These are phyloP conservation scores for barrel medic (Medicago truncatula) DNA, from an alignment of 306 rosid genomes.

Conservation along the genomic window DNA sequence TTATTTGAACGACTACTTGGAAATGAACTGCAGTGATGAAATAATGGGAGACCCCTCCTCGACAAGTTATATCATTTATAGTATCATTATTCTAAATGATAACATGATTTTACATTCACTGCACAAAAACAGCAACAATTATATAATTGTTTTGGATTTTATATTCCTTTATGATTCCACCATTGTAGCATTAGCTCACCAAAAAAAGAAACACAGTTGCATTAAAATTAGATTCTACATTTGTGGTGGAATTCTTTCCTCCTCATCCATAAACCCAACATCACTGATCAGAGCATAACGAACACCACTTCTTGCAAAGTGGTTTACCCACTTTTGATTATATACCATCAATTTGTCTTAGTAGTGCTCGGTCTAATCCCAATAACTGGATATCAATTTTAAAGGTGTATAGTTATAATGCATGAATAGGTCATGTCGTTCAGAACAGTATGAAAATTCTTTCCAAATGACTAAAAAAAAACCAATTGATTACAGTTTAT, in stretches of 20 bases:
- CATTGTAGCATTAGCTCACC: background rate
- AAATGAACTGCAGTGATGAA: background rate
- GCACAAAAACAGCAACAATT: background rate
- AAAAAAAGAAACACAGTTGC: background rate
- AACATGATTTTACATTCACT: background rate
- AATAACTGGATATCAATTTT: background rate
- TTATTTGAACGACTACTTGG: background rate
- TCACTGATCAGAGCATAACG: conserved; percentile 41
- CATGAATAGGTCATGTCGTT: conserved; percentile 1
- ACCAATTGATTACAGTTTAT: no score
- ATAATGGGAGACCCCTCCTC: background rate
- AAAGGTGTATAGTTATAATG: conserved; percentile 12
- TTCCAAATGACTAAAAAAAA: no score
- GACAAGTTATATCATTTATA: background rate
- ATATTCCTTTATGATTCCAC: conserved; percentile 28
- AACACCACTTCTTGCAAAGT: conserved; percentile 27
- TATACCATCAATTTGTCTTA: conserved; percentile 39
- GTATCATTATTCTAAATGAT: conserved; percentile 2
- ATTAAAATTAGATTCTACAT: conserved; percentile 31
- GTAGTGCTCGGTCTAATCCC: conserved; percentile 39
- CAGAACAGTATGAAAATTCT: no score
- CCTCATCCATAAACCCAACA: conserved; percentile 19
- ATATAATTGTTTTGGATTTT: conserved; percentile 6
- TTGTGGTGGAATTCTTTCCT: conserved; percentile 27
- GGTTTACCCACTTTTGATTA: conserved; percentile 38